Percentiles rank a stretch among this genome's conserved stretches.
Evolutionary conservation across 108 stramenopile species (phyloP).

Genomic region (Nitzschia inconspicua): DNA sequence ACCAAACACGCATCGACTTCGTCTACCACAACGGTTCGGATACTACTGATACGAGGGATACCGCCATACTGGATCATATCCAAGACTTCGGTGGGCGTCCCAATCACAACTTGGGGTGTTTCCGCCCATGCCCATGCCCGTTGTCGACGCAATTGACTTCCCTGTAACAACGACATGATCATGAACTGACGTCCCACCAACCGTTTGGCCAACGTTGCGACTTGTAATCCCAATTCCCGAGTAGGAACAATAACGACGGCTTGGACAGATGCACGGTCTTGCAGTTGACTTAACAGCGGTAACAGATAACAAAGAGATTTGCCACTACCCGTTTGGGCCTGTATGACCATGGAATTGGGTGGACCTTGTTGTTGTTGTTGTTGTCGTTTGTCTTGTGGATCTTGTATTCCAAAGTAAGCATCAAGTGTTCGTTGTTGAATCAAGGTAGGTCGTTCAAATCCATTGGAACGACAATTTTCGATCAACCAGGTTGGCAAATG

Average conservation of each 20-base stretch:
- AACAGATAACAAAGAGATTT: slow-evolving; percentile 79
- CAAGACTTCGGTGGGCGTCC: slow-evolving; percentile 76
- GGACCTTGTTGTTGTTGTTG: slow-evolving; percentile 1
- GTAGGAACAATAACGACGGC: slow-evolving; percentile 90
- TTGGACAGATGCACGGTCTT: slow-evolving; percentile 57
- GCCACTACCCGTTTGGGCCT: slow-evolving; percentile 81
- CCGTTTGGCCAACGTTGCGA: slow-evolving; percentile 65
- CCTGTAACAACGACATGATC: slow-evolving; percentile 92
- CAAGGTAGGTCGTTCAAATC: slow-evolving; percentile 58
- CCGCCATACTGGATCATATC: slow-evolving; percentile 78
- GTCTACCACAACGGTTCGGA: slow-evolving; percentile 87
- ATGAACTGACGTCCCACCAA: slow-evolving; percentile 64
- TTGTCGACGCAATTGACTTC: slow-evolving; percentile 76
- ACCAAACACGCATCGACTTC: slow-evolving; percentile 89
- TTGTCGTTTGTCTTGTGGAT: not conserved
- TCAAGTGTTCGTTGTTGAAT: slow-evolving; percentile 66
- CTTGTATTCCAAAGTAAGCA: slow-evolving; percentile 19
- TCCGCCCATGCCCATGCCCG: slow-evolving; percentile 94
- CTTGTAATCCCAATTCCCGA: slow-evolving; percentile 94
- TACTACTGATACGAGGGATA: slow-evolving; percentile 57
- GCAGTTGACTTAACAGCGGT: slow-evolving; percentile 56
- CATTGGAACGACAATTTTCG: slow-evolving; percentile 45
- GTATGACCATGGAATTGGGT: slow-evolving; percentile 54
- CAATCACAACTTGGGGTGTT: slow-evolving; percentile 87
- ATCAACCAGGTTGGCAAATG: slow-evolving; percentile 63